Conservation (phyloP, 768 basidiomycete species). For the Tephrocybe sp. region DNA sequence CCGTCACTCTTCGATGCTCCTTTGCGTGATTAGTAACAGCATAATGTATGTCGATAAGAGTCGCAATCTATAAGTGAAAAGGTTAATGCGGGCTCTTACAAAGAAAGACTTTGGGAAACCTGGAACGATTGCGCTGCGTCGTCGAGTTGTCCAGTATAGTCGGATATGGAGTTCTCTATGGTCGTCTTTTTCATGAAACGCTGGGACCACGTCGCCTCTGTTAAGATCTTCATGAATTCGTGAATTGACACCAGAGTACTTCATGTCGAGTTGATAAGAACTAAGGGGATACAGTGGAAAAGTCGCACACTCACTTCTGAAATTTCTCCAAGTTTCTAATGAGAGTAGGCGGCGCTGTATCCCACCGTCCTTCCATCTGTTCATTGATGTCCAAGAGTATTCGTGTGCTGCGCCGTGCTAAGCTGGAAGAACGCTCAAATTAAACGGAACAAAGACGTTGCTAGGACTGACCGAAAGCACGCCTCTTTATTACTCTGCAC, state of each 20-base stretch:
- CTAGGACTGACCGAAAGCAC: constrained; percentile 29
- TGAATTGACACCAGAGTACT: constrained; percentile 40
- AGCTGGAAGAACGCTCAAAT: constrained; percentile 4
- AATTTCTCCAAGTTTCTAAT: constrained; percentile 40
- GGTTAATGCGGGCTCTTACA: background rate
- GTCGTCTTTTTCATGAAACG: constrained; percentile 39
- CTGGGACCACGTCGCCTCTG: constrained; percentile 39
- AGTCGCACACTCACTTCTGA: constrained; percentile 32
- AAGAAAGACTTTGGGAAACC: constrained; percentile 20
- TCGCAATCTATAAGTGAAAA: constrained; percentile 33
- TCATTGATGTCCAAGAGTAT: constrained; percentile 42
- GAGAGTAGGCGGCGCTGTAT: constrained; percentile 39
- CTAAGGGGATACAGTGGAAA: background rate
- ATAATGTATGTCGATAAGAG: constrained; percentile 48
- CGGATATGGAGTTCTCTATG: constrained; percentile 38
- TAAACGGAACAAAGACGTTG: background rate
- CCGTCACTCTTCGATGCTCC: constrained; percentile 16
- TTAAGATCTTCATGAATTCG: constrained; percentile 37
- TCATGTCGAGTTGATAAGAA: background rate
- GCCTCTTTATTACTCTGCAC: constrained; percentile 35
- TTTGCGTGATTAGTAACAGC: constrained; percentile 21
- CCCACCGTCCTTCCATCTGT: constrained; percentile 46
- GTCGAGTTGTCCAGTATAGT: constrained; percentile 34
- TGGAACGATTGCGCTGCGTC: constrained; percentile 50
- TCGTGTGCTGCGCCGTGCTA: constrained; percentile 39